Conservation (phyloP, 164 flowering plant genomes). For the Litsea cubeba region DNA sequence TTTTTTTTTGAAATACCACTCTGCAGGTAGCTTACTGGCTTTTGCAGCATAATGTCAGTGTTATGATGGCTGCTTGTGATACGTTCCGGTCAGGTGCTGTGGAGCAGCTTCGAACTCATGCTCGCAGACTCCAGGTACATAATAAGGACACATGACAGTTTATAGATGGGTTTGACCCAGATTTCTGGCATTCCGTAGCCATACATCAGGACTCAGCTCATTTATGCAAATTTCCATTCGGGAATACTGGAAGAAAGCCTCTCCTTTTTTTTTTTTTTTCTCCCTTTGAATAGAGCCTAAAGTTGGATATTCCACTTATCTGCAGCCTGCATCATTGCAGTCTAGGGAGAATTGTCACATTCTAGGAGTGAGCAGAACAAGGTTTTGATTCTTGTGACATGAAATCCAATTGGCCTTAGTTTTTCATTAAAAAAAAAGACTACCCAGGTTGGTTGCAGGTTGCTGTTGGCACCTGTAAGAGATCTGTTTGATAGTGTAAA, state of each 20-base stretch:
- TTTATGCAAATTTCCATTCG: neutral
- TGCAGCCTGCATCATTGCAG: neutral
- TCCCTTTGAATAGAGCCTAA: neutral
- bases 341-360: neutral
- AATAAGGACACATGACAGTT: neutral
- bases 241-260: neutral
- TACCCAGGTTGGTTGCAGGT: neutral
- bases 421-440: neutral
- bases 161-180: neutral
- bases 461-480: neutral
- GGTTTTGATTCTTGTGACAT: neutral
- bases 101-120: conserved; percentile 96
- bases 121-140: conserved; percentile 89
- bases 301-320: neutral
- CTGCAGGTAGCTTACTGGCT: conserved; percentile 98
- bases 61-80: conserved; percentile 99
- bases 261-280: neutral
- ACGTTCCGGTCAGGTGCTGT: conserved; percentile 98
- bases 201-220: neutral
- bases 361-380: neutral
- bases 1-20: neutral
- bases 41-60: conserved; percentile 79
- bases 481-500: no score
- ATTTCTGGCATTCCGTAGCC: neutral
- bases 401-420: neutral